Evolutionary conservation across 2,329 filamentous ascomycete species (phyloP).

Genomic region (Fusarium sp.): DNA sequence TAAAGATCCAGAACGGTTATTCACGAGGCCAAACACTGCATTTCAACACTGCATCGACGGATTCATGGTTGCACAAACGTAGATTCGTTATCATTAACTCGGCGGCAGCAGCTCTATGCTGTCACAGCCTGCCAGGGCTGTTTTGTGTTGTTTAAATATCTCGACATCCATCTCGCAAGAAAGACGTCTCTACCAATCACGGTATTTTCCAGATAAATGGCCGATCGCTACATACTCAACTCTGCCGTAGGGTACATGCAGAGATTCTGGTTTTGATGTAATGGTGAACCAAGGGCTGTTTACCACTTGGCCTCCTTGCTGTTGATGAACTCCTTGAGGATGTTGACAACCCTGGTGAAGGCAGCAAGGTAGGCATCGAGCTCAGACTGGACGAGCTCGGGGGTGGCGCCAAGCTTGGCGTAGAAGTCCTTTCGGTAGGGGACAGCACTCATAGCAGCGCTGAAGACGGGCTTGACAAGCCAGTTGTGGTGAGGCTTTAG

Average conservation of each 20-base stretch:
- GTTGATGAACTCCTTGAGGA: constrained; percentile 72
- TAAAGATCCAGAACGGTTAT: background rate
- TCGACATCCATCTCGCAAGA: constrained; percentile 3
- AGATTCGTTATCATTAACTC: constrained; percentile 31
- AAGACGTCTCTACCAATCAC: constrained; percentile 19
- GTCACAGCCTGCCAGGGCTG: constrained; percentile 2
- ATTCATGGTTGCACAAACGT: constrained; percentile 6
- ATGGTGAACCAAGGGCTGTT: constrained; percentile 22
- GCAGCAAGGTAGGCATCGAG: constrained; percentile 79
- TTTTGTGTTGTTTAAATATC: constrained; percentile 14
- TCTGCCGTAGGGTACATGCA: constrained; percentile 5
- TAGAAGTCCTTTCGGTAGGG: constrained; percentile 97
- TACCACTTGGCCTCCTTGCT: constrained; percentile 71
- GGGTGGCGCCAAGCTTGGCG: constrained; percentile 79
- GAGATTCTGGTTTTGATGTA: background rate
- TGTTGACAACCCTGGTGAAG: constrained; percentile 81
- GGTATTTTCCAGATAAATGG: constrained; percentile 18
- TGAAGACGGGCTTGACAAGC: constrained; percentile 91
- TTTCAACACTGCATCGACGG: background rate
- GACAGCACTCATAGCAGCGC: constrained; percentile 89
- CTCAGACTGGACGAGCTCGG: constrained; percentile 70
- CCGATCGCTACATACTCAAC: constrained; percentile 10
- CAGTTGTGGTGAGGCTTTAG: constrained; percentile 94
- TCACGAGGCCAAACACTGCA: background rate
- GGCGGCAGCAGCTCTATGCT: constrained; percentile 10